Conservation (phyloP, 1,284 basidiomycete species). For the Singerocomus inundabilis region DNA sequence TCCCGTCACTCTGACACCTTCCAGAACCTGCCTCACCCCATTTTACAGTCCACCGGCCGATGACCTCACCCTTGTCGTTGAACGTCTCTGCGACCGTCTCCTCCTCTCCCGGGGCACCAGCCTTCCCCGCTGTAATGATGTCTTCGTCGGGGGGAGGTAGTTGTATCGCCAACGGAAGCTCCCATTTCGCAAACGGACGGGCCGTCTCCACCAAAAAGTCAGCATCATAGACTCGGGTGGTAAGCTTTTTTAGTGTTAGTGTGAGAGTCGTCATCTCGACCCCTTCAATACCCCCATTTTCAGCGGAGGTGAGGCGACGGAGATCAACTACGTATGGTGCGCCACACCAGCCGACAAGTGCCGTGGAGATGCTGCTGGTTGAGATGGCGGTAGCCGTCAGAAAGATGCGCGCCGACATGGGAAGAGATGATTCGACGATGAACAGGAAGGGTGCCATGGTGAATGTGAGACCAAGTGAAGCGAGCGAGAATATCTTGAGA, state of each 20-base stretch:
- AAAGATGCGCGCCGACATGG: conserved; percentile 64
- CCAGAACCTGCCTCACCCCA: conserved; percentile 68
- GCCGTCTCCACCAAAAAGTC: conserved; percentile 67
- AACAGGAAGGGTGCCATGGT: conserved; percentile 78
- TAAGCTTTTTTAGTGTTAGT: conserved; percentile 56
- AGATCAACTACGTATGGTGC: conserved; percentile 53
- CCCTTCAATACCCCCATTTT: conserved; percentile 45
- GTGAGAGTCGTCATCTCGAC: conserved; percentile 73
- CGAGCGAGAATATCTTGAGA: conserved; percentile 81
- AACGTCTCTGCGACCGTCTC: conserved; percentile 78
- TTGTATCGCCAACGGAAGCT: conserved; percentile 58
- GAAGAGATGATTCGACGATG: conserved; percentile 74
- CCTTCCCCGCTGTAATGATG: conserved; percentile 31
- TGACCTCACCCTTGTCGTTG: conserved; percentile 57
- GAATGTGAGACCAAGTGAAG: conserved; percentile 71
- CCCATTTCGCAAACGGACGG: conserved; percentile 80
- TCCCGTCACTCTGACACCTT: conserved; percentile 56
- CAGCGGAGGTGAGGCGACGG: conserved; percentile 40
- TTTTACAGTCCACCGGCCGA: conserved; percentile 76
- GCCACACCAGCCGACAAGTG: conserved; percentile 71
- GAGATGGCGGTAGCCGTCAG: conserved; percentile 69
- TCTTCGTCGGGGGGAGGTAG: conserved; percentile 42
- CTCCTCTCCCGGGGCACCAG: conserved; percentile 49
- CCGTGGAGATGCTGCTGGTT: conserved; percentile 71
- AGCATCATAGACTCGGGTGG: conserved; percentile 72